These are phyloP conservation scores for Codiaeum variegatum DNA, from an alignment of 441 rosid species.

Conservation along the genomic window DNA sequence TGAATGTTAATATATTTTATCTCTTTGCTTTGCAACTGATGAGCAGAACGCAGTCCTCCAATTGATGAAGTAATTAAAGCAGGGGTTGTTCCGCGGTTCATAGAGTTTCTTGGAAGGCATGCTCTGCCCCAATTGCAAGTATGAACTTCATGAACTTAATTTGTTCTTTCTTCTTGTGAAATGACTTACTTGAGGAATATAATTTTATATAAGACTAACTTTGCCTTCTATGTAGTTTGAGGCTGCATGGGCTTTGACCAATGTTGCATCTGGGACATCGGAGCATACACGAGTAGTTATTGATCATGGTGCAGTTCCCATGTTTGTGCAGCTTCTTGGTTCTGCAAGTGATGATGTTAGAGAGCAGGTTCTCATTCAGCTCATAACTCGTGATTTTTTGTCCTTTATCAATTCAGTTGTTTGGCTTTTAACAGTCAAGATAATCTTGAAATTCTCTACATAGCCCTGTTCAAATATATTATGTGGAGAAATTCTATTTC, in stretches of 20 bases:
- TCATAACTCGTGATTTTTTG: not conserved
- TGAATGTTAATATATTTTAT: not conserved
- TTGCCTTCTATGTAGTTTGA: conserved; percentile 45
- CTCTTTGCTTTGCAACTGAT: conserved; percentile 22
- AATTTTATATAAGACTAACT: not conserved
- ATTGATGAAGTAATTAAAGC: conserved; percentile 67
- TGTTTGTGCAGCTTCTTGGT: conserved; percentile 67
- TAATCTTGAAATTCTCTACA: not conserved
- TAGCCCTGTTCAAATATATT: not conserved
- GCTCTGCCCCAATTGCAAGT: conserved; percentile 72
- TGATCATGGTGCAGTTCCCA: conserved; percentile 68
- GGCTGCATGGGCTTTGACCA: conserved; percentile 73
- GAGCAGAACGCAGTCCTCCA: conserved; percentile 72
- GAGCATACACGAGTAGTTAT: conserved; percentile 66
- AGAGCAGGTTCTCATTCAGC: conserved; percentile 51
- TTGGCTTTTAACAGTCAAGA: not conserved
- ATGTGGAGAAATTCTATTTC: not conserved
- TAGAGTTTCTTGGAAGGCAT: conserved; percentile 63
- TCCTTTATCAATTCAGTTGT: not conserved
- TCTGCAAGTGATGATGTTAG: conserved; percentile 77
- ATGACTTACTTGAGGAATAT: not conserved
- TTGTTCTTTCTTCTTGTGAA: not conserved
- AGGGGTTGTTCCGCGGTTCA: conserved; percentile 75
- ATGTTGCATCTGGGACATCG: conserved; percentile 71
- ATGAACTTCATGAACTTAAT: conserved; percentile 11